Conservation (phyloP, 2,329 filamentous ascomycete genomes). For the Pseudogymnoascus verrucosus region DNA sequence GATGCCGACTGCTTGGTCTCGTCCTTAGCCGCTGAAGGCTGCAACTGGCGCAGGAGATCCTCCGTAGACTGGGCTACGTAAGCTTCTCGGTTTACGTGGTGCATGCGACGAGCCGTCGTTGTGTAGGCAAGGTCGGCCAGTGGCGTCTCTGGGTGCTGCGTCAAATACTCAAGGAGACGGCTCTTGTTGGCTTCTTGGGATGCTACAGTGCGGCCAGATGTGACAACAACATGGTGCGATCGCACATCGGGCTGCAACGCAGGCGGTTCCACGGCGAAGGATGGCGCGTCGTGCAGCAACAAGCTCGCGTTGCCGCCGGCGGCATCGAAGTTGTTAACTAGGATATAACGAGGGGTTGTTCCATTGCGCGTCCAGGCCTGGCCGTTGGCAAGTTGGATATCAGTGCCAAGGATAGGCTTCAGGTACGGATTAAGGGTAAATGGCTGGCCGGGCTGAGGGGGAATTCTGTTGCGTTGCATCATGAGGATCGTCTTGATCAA, state of each 20-base stretch:
- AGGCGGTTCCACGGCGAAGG: conserved; percentile 22
- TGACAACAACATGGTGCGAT: conserved; percentile 32
- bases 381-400: neutral
- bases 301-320: conserved; percentile 20
- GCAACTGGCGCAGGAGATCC: conserved; percentile 24
- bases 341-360: neutral
- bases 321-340: conserved; percentile 41
- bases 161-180: conserved; percentile 12
- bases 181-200: conserved; percentile 21
- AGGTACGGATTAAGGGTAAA: neutral
- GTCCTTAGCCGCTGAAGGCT: conserved; percentile 32
- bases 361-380: neutral
- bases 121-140: conserved; percentile 33
- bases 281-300: conserved; percentile 18
- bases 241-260: conserved; percentile 29
- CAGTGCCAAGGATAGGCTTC: neutral
- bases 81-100: conserved; percentile 48
- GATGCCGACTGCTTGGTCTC: conserved; percentile 41
- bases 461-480: neutral
- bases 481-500: conserved; percentile 10
- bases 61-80: neutral
- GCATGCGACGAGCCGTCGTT: conserved; percentile 37
- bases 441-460: neutral
- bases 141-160: conserved; percentile 16
- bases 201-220: conserved; percentile 37